Evolutionary conservation across 169 alveolate genomes (phyloP).

Genomic region (Plasmodium yoelii): DNA sequence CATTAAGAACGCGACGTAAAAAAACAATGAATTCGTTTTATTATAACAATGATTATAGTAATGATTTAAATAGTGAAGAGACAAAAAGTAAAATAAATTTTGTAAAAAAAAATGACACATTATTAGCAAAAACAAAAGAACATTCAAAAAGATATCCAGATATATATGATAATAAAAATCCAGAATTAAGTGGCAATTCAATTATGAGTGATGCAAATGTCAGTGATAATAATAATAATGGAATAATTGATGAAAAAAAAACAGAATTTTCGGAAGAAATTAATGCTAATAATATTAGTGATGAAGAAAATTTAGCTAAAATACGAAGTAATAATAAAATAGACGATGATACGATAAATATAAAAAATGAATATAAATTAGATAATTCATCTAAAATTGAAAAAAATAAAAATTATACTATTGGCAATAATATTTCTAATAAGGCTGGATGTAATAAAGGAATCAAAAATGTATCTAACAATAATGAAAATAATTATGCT

Average conservation of each 20-base stretch:
- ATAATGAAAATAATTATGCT: conserved; percentile 72
- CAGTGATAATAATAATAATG: not conserved
- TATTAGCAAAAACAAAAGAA: conserved; percentile 29
- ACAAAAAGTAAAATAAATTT: conserved; percentile 27
- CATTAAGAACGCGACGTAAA: conserved; percentile 69
- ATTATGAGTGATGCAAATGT: not conserved
- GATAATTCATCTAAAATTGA: conserved; percentile 37
- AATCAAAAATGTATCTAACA: conserved; percentile 32
- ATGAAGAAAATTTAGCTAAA: conserved; percentile 12
- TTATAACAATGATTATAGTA: conserved; percentile 73
- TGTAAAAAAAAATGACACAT: conserved; percentile 29
- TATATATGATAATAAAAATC: conserved; percentile 9
- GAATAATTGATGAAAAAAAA: not conserved
- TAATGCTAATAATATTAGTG: conserved; percentile 12
- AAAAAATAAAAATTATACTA: conserved; percentile 13
- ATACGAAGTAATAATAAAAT: conserved; percentile 5
- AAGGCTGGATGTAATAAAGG: conserved; percentile 9
- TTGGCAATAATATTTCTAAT: conserved; percentile 12
- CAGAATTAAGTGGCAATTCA: not conserved
- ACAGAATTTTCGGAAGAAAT: not conserved
- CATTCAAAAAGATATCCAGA: conserved; percentile 17
- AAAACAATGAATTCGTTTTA: conserved; percentile 71
- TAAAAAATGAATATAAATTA: conserved; percentile 43
- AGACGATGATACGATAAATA: conserved; percentile 20
- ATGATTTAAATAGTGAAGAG: conserved; percentile 63